Evolutionary conservation across 1,139 yeast genomes (phyloP).

Genomic region (Zygosaccharomyces pseudobailii): DNA sequence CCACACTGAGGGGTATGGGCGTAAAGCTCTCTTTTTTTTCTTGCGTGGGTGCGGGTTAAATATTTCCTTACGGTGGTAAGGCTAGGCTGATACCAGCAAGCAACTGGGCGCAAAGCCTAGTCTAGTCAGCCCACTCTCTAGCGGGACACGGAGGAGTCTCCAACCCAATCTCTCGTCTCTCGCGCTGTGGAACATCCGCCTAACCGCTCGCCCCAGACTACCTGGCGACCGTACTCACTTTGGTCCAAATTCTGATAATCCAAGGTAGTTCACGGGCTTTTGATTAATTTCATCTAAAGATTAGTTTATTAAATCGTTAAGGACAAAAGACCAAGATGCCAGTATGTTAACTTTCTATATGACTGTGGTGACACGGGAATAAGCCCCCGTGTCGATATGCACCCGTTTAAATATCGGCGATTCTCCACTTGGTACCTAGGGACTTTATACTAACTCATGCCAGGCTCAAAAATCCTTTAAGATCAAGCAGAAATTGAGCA

Average conservation of each 20-base stretch:
- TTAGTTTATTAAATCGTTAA: not conserved
- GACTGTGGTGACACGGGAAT: not conserved
- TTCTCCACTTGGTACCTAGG: not conserved
- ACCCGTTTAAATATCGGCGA: no score
- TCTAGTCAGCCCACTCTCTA: not conserved
- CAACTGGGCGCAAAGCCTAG: not conserved
- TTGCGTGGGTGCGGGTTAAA: not conserved
- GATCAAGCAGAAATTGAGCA: slow-evolving; percentile 98
- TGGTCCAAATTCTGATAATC: not conserved
- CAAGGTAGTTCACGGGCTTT: not conserved
- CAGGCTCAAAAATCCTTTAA: slow-evolving; percentile 96
- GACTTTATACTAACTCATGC: slow-evolving; percentile 9
- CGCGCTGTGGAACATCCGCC: not conserved
- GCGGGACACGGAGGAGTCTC: not conserved
- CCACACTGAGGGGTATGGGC: slow-evolving; percentile 3
- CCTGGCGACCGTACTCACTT: not conserved
- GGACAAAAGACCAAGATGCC: slow-evolving; percentile 5
- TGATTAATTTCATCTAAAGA: not conserved
- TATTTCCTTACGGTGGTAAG: not conserved
- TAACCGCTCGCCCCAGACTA: not conserved
- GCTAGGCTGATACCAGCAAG: not conserved
- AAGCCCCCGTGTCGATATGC: not conserved
- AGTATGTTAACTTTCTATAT: not conserved
- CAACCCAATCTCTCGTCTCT: not conserved
- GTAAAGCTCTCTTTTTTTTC: not conserved